Evolutionary conservation across 164 flowering plant species (phyloP).

Genomic region (Aristolochia fimbriata): DNA sequence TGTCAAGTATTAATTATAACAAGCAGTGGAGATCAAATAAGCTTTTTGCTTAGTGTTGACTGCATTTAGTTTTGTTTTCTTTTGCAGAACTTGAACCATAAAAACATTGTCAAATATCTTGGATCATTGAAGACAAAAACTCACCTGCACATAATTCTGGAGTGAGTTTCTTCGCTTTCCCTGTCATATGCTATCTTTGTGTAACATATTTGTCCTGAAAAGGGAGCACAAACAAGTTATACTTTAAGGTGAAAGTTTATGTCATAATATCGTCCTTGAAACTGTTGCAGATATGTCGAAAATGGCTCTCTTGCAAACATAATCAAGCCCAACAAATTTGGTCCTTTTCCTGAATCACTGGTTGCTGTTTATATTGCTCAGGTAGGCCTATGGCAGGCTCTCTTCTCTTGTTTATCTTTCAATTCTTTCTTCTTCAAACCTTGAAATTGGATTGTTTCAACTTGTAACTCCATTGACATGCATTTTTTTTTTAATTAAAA

Average conservation of each 20-base stretch:
- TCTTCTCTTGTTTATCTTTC: not conserved
- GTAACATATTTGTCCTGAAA: too few species aligned
- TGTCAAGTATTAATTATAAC: not conserved
- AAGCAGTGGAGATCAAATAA: not conserved
- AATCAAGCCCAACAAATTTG: slow-evolving; percentile 96
- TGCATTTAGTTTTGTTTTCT: not conserved
- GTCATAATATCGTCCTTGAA: slow-evolving; percentile 1
- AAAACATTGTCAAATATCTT: slow-evolving; percentile 97
- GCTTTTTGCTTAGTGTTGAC: not conserved
- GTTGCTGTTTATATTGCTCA: slow-evolving; percentile 96
- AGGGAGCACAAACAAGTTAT: not conserved
- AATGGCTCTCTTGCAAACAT: slow-evolving; percentile 99
- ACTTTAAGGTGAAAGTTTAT: not conserved
- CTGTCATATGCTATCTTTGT: not conserved
- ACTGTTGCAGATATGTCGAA: slow-evolving; percentile 74
- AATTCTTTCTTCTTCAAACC: not conserved
- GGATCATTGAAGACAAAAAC: slow-evolving; percentile 89
- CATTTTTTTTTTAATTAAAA: too few species aligned
- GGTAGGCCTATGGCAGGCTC: slow-evolving; percentile 29
- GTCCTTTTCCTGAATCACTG: slow-evolving; percentile 93
- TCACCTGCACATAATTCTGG: slow-evolving; percentile 93
- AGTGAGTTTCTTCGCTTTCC: slow-evolving; percentile 41
- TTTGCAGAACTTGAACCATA: slow-evolving; percentile 89
- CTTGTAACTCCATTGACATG: too few species aligned
- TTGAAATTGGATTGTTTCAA: too few species aligned